Evolutionary conservation across 108 stramenopile species (phyloP), one percentile per base, ranked within the genome.

Genomic region (Schizochytrium sp.): DNA sequence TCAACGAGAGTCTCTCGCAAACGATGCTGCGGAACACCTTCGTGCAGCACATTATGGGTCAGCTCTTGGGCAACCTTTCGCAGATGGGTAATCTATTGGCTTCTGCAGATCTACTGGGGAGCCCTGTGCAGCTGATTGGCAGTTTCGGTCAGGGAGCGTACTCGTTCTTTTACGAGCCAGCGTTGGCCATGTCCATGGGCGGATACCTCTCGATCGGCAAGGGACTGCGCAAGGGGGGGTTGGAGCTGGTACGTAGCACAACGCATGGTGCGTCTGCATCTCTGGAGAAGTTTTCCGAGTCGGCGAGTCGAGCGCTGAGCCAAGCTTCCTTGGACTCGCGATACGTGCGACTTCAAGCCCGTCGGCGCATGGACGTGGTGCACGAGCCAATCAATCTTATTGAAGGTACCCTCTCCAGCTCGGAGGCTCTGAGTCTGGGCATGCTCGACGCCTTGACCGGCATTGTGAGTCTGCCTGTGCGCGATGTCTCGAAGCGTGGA

Each of bases 121-220:
- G 76, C 51, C 76, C 76, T 6, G 76, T 83, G 12, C 45, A 83
- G 76, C 76, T 83, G 19, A 47, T 83, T 53, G 76, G 76, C 25
- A 83, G 76, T 34, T 83, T 83, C 48, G 76, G 76, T 6, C 45
- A 83, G 48, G 76, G 76, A 6, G 76, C 76, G 45, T 83, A 83
- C 28, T 83, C 76, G 2, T 83, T 83, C 76, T 83, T 83, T 34
- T 83, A 83, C 3, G 76, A 83, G 51, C 76, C 76, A 6, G 76
- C 76, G 19, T 23, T 83, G n/a, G 76, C 76, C 28, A 47, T 83
- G 51, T 83, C 76, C n/a, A 83, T 83, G 76, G 48, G 51, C 51
- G 76, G 76, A 12, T 83, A 83, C 76, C 76, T 83, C 0, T 47
- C 48, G 14, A 83, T 83, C 28, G 76, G 76, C 76, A 53, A 12